A percentile compares a stretch with the other conserved stretches of the same genome.
phyloP scores from a whole-genome alignment of 2,329 filamentous ascomycete species.

The Apiospora arundinis region DNA sequence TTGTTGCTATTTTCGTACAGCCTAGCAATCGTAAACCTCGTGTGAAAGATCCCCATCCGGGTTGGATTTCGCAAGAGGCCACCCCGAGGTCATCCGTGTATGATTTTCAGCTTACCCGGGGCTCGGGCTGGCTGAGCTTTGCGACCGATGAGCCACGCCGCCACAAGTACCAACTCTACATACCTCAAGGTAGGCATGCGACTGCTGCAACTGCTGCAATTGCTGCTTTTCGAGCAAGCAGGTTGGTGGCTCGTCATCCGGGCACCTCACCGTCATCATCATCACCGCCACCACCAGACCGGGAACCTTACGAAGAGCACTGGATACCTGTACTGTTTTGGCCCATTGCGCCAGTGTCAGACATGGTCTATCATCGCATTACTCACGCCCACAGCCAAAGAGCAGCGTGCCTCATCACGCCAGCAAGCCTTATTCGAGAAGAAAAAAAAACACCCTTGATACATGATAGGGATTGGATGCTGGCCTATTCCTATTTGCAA shows the following conservation, averaged over 20 bases:
- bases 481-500: background rate
- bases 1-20: slow-evolving; percentile 5
- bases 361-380: slow-evolving; percentile 5
- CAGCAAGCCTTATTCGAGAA: background rate
- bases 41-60: background rate
- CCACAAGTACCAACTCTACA: background rate
- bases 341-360: slow-evolving; percentile 11
- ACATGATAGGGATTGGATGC: background rate
- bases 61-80: background rate
- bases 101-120: slow-evolving; percentile 2
- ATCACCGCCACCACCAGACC: background rate
- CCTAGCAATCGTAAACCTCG: background rate
- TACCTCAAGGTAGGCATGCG: background rate
- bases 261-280: slow-evolving; percentile 6
- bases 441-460: background rate
- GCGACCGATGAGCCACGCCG: slow-evolving; percentile 13
- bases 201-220: background rate
- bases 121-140: slow-evolving; percentile 5
- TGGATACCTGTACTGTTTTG: slow-evolving; percentile 9
- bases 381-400: background rate
- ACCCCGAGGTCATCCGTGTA: background rate
- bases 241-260: slow-evolving; percentile 5
- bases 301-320: slow-evolving; percentile 4
- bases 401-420: background rate
- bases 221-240: background rate